Base-by-base conservation (phyloP, 2,329 filamentous ascomycete species). In the Aspergillus terreus region DNA sequence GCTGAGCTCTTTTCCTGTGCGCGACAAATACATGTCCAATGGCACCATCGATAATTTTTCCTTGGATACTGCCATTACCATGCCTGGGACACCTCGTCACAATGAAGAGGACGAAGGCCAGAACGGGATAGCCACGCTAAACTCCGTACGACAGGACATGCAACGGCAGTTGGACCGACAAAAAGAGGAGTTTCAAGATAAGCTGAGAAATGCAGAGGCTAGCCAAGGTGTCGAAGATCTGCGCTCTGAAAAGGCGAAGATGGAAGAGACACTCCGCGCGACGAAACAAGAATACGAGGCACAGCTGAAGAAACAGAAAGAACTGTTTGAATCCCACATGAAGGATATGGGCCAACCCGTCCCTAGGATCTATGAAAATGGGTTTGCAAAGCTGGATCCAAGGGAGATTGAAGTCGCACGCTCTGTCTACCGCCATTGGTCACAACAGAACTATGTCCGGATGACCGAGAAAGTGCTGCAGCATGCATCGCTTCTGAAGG, bases 31-130 rank as follows among this genome's bases (percentile, higher is more conserved):
- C 71, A 83, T 96, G 76, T 96, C 92, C 2, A 94, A 88, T 50
- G 92, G 92, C 2, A 96, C 92, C 0, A 80, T 97, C 48, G 94
- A 99, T 72, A 96, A 95, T 67, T 94, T 96, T 64, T 97, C 92
- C 2, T 78, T 99, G 14, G 94, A 99, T 67, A 99, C 94, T 1
- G 87, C 86, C 11, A 78, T 99, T 46, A 99, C 94, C 0, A 91
- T 96, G 80, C 94, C 94, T 2, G 95, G 91, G 0, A 97, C 92
- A 0, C 94, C 94, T 35, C 68, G 66, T 54, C 85, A 87, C 54
- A 82, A 81, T 21, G 90, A 92, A 50, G 82, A 85, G 0, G 73
- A 76, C n/a, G 90, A 92, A 44, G 63, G 62, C n/a, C 60, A 64
- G 3, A 67, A 68, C 49, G 68, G 49, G 6, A 68, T 70, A 17